These are phyloP conservation scores for Rachicladosporium sp. DNA, from an alignment of 2,329 filamentous ascomycete species.

Conservation along the genomic window DNA sequence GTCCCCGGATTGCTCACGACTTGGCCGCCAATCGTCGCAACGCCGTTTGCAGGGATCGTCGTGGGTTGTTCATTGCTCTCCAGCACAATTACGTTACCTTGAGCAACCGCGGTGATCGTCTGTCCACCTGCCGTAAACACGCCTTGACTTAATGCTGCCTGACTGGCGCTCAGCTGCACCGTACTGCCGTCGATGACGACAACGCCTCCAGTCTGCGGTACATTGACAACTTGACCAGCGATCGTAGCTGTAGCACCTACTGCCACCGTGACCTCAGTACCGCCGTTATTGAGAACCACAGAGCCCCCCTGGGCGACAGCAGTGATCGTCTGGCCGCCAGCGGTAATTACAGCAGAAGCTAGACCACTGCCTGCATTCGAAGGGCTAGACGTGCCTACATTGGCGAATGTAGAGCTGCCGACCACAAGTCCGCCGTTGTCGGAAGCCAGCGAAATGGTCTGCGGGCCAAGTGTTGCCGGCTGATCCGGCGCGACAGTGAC, in stretches of 20 bases:
- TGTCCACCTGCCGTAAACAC: not conserved
- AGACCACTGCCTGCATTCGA: not conserved
- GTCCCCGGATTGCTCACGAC: not conserved
- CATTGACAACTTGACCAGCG: constrained; percentile 1
- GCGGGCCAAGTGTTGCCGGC: not conserved
- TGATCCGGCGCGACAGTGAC: not conserved
- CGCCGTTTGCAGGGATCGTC: not conserved
- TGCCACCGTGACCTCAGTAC: not conserved
- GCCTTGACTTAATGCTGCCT: no score
- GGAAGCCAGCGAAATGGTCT: not conserved
- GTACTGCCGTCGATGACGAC: not conserved
- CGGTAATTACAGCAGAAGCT: not conserved
- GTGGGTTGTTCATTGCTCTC: not conserved
- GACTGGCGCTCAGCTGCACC: not conserved
- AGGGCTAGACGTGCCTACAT: not conserved
- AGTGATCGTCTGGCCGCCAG: not conserved
- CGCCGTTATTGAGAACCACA: not conserved
- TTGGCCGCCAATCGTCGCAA: constrained; percentile 1
- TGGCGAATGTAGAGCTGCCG: not conserved
- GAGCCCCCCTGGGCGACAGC: not conserved
- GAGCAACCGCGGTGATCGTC: not conserved
- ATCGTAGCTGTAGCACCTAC: not conserved
- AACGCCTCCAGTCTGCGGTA: not conserved
- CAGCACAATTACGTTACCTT: not conserved
- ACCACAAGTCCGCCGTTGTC: not conserved